Conservation (phyloP, 192 early-diverging fungal species). For the Blastocladiella britannica region DNA sequence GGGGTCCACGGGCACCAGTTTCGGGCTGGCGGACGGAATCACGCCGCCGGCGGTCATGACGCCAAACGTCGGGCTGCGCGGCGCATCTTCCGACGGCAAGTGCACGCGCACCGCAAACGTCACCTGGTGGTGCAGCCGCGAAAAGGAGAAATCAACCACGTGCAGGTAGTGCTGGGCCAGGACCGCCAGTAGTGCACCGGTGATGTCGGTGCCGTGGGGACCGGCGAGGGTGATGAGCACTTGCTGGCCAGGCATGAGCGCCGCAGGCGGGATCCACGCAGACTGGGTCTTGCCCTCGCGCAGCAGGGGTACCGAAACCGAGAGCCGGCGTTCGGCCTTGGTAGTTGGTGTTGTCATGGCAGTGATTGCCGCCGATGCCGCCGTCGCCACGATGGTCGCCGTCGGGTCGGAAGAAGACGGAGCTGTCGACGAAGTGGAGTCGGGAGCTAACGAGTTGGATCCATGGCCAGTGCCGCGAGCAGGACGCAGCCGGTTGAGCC, state of each 20-base stretch:
- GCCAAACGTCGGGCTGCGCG: too few relatives aligned
- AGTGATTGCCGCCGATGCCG: constrained; percentile 12
- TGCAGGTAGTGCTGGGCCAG: constrained; percentile 49
- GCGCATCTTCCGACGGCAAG: constrained; percentile 44
- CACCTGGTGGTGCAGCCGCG: constrained; percentile 79
- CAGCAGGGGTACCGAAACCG: constrained; percentile 5
- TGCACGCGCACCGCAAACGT: constrained; percentile 75
- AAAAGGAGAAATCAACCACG: constrained; percentile 72
- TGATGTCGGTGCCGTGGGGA: constrained; percentile 79
- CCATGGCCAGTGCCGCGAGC: neutral
- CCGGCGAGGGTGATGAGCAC: constrained; percentile 64
- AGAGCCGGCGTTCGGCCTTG: neutral
- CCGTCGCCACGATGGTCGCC: constrained; percentile 9
- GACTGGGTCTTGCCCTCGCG: constrained; percentile 6
- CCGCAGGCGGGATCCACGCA: constrained; percentile 22
- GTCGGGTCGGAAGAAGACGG: constrained; percentile 8
- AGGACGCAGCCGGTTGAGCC: constrained; percentile 7
- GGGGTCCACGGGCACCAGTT: too few relatives aligned
- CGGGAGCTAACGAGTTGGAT: constrained; percentile 5
- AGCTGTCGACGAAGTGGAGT: constrained; percentile 9
- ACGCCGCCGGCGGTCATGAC: too few relatives aligned
- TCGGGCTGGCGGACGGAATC: too few relatives aligned
- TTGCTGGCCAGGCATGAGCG: constrained; percentile 41
- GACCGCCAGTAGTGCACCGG: constrained; percentile 56
- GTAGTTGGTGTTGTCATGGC: constrained; percentile 4